These are phyloP conservation scores for Crepidotus variabilis DNA, from an alignment of 768 basidiomycete genomes.

Conservation along the genomic window DNA sequence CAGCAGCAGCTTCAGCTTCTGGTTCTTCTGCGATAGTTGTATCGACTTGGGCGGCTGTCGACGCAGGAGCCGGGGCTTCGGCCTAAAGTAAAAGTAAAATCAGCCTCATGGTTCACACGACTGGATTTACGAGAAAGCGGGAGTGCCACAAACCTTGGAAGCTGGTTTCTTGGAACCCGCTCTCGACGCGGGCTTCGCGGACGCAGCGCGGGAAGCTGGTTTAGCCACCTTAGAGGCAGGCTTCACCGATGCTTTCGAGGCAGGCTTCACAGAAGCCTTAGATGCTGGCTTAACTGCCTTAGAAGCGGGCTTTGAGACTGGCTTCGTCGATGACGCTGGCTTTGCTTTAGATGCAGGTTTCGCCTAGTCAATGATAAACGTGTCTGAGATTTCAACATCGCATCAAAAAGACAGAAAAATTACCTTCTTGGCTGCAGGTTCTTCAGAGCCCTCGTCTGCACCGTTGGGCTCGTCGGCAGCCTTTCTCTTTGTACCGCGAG, in stretches of 20 bases:
- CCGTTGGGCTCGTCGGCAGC: constrained; percentile 37
- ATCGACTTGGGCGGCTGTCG: constrained; percentile 27
- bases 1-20: constrained; percentile 36
- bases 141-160: constrained; percentile 45
- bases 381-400: constrained; percentile 11
- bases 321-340: constrained; percentile 37
- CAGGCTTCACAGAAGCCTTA: constrained; percentile 39
- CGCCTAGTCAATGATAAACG: constrained; percentile 25
- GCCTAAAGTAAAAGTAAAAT: constrained; percentile 20
- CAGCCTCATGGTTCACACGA: too few relatives aligned
- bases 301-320: constrained; percentile 35
- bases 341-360: constrained; percentile 46
- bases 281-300: constrained; percentile 39
- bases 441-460: constrained; percentile 25
- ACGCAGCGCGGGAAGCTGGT: constrained; percentile 38
- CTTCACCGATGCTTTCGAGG: constrained; percentile 38
- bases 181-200: constrained; percentile 53
- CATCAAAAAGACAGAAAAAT: constrained; percentile 4
- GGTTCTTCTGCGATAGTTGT: constrained; percentile 59
- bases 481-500: constrained; percentile 42
- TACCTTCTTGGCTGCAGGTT: constrained; percentile 67
- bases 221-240: constrained; percentile 41
- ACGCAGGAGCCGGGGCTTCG: constrained; percentile 35
- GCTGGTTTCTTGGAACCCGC: constrained; percentile 60
- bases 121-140: constrained; percentile 2